These are phyloP conservation scores for Kodamaea ohmeri DNA, from an alignment of 1,139 yeast species.

Conservation along the genomic window DNA sequence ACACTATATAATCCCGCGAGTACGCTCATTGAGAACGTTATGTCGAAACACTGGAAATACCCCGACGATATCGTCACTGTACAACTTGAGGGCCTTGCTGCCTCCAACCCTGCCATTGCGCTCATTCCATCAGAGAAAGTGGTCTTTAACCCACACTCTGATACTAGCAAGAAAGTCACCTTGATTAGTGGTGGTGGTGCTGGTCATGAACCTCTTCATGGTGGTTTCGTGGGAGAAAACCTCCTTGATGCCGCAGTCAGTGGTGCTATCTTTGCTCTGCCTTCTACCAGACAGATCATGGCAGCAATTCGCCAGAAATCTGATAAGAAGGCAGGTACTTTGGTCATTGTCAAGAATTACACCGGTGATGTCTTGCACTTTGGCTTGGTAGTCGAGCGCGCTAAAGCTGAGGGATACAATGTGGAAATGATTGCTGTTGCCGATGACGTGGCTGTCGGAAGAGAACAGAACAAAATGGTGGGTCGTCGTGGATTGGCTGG, in stretches of 20 bases:
- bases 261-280: slow-evolving; percentile 88
- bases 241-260: slow-evolving; percentile 83
- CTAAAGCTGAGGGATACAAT: slow-evolving; percentile 69
- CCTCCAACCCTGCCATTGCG: slow-evolving; percentile 63
- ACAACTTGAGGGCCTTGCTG: slow-evolving; percentile 64
- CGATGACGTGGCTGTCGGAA: slow-evolving; percentile 92
- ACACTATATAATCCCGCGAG: not conserved
- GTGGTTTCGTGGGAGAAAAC: slow-evolving; percentile 85
- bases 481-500: slow-evolving; percentile 95
- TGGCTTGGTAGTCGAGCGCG: slow-evolving; percentile 86
- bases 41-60: slow-evolving; percentile 52
- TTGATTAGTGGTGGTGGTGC: slow-evolving; percentile 91
- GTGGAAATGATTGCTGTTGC: slow-evolving; percentile 73
- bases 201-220: slow-evolving; percentile 94
- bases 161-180: slow-evolving; percentile 54
- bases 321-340: slow-evolving; percentile 57
- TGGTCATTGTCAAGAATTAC: slow-evolving; percentile 82
- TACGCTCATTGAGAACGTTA: not conserved
- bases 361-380: slow-evolving; percentile 93
- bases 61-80: slow-evolving; percentile 58
- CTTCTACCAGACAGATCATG: slow-evolving; percentile 82
- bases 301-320: slow-evolving; percentile 65
- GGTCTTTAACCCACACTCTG: slow-evolving; percentile 46
- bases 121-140: slow-evolving; percentile 68
- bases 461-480: slow-evolving; percentile 80